Conservation (phyloP, 2,329 filamentous ascomycete species). For the Xylariaceae sp. region DNA sequence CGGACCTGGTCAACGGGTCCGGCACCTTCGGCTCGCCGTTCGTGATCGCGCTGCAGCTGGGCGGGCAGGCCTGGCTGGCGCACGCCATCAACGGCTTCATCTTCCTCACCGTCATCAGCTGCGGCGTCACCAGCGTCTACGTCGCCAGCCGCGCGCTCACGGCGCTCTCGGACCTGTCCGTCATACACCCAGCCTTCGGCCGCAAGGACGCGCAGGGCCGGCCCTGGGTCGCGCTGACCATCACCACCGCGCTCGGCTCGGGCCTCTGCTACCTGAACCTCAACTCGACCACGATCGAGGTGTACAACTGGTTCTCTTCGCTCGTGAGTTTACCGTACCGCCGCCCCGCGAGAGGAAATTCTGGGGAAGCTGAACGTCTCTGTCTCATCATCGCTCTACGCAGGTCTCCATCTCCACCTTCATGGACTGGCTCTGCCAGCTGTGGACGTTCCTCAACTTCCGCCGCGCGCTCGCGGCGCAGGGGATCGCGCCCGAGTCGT, state of each 20-base stretch:
- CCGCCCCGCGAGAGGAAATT: too few relatives aligned
- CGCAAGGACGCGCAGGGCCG: background rate
- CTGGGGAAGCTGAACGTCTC: background rate
- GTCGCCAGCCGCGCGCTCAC: background rate
- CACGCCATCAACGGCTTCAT: background rate
- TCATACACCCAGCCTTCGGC: background rate
- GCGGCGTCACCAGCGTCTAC: conserved; percentile 1
- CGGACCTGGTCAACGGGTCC: background rate
- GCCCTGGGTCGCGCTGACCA: background rate
- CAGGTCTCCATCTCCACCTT: background rate
- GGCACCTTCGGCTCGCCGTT: background rate
- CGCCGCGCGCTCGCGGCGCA: background rate
- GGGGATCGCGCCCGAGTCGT: background rate
- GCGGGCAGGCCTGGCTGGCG: background rate
- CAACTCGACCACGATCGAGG: background rate
- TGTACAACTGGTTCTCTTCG: background rate
- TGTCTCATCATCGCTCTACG: background rate
- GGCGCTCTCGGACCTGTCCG: background rate
- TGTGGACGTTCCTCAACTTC: background rate
- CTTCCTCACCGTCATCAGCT: background rate
- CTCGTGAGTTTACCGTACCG: background rate
- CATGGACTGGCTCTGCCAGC: background rate
- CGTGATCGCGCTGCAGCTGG: background rate
- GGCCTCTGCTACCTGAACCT: background rate
- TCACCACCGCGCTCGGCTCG: background rate